phyloP scores from a whole-genome alignment of 2,329 filamentous ascomycete species.

The Karstenula rhodostoma region DNA sequence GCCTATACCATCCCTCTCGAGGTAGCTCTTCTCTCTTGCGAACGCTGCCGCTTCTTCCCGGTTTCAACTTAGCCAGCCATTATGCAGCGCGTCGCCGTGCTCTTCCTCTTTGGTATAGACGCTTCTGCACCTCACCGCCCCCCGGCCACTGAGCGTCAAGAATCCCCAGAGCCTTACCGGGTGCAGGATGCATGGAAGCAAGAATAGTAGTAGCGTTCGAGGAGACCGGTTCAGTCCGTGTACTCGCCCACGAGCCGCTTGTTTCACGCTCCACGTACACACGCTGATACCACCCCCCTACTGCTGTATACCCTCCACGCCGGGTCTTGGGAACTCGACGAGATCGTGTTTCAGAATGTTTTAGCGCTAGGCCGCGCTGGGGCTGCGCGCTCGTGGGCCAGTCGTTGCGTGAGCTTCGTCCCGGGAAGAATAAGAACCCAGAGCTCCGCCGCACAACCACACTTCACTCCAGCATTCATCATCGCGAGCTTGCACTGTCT shows the following conservation, averaged over 20 bases:
- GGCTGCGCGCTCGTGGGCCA: conserved; percentile 27
- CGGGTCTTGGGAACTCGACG: conserved; percentile 40
- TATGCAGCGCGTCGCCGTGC: conserved; percentile 45
- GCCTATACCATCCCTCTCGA: conserved; percentile 17
- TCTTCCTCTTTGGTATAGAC: conserved; percentile 29
- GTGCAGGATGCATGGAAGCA: conserved; percentile 26
- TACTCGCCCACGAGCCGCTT: conserved; percentile 47
- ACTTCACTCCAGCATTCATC: conserved; percentile 37
- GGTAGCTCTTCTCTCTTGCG: conserved; percentile 24
- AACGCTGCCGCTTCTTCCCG: conserved; percentile 35
- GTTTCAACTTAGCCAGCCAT: conserved; percentile 48
- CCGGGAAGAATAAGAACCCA: conserved; percentile 47
- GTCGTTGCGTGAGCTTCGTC: conserved; percentile 44
- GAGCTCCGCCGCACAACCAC: conserved; percentile 47
- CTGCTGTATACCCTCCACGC: conserved; percentile 33
- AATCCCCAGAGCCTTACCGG: conserved; percentile 24
- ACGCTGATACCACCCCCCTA: conserved; percentile 26
- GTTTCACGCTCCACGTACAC: conserved; percentile 48
- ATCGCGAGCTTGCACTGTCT: conserved; percentile 28
- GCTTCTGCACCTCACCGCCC: conserved; percentile 31
- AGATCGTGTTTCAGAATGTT: conserved; percentile 51
- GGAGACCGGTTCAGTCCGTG: conserved; percentile 33
- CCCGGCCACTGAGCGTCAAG: conserved; percentile 38
- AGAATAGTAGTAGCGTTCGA: conserved; percentile 38
- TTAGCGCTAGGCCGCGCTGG: conserved; percentile 41